Conservation (phyloP, 75 land plant genomes). For the Cupressus sempervirens region DNA sequence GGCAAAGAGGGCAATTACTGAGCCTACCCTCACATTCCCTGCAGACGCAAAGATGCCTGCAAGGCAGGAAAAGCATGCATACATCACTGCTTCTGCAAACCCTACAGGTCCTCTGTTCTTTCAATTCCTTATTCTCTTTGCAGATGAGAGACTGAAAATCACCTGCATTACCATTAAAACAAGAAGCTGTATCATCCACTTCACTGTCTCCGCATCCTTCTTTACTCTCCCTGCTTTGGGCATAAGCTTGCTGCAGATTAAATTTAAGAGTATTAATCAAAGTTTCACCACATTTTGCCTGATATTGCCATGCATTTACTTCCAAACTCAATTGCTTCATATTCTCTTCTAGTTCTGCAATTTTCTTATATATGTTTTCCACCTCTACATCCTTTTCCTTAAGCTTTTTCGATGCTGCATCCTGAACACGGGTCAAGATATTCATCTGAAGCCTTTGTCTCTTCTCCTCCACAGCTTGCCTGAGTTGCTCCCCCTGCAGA, state of each 20-base stretch:
- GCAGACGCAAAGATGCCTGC: slow-evolving; percentile 88
- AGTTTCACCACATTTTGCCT: slow-evolving; percentile 59
- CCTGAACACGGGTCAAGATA: slow-evolving; percentile 45
- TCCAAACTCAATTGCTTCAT: slow-evolving; percentile 56
- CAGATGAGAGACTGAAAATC: slow-evolving; percentile 34
- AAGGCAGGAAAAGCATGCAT: slow-evolving; percentile 78
- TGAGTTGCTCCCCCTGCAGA: slow-evolving; percentile 53
- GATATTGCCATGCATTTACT: slow-evolving; percentile 57
- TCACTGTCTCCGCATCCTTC: slow-evolving; percentile 89
- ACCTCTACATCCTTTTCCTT: slow-evolving; percentile 63
- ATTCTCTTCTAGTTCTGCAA: slow-evolving; percentile 64
- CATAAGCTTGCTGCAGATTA: slow-evolving; percentile 68
- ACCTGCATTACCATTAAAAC: slow-evolving; percentile 35
- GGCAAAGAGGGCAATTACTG: slow-evolving; percentile 66
- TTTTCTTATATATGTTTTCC: slow-evolving; percentile 51
- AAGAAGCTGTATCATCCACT: slow-evolving; percentile 79
- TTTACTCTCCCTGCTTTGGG: slow-evolving; percentile 58
- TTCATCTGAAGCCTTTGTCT: slow-evolving; percentile 49
- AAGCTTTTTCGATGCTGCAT: slow-evolving; percentile 40
- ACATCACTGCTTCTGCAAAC: slow-evolving; percentile 56
- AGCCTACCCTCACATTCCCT: slow-evolving; percentile 71
- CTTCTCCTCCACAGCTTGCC: slow-evolving; percentile 53
- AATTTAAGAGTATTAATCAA: slow-evolving; percentile 51
- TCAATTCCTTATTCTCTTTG: slow-evolving; percentile 37
- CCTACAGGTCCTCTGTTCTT: slow-evolving; percentile 50